Evolutionary conservation across 768 basidiomycete species (phyloP), one percentile per base, ranked within the genome.

Genomic region (Lepiota brunneoincarnata): DNA sequence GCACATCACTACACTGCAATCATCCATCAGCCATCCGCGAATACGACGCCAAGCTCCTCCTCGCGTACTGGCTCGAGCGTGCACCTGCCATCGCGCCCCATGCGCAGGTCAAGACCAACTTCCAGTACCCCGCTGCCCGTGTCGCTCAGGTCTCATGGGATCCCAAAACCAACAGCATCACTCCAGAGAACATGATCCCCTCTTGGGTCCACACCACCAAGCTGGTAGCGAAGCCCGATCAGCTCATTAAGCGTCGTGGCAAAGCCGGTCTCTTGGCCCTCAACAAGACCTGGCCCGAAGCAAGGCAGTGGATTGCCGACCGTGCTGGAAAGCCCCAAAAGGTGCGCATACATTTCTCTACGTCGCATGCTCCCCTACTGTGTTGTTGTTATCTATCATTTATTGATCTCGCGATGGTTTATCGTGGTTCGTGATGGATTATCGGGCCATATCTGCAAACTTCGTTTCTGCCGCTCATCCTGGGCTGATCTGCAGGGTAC

Each of bases 241-340:
- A 97, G 76, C 88, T 98, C 72, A 98, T 98, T 84, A 99, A 98
- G 80, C 90, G 97, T 60, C 91, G 97, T 58, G 97, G 97, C 65
- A 99, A 99, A 82, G 93, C 93, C 18, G 97, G 97, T 60, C 82
- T 99, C 12, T 83, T 99, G 59, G 86, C 86, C 34, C 81, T 99
- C 61, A 98, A 98, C 86, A 95, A 95, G 76, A 77, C 80, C 20
- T 97, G 91, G 91, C 78, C 86, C 35, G 90, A 89, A 64, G 91
- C 91, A 18, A 91, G 82, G 67, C 71, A 80, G 46, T 98, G 97
- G 95, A 90, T 98, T 67, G 67, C 78, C 49, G 84, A 87, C 58
- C 81, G 88, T 34, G 95, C 96, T 28, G 95, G 96, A 56, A 97
- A 97, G 72, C 88, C 89, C 42, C 90, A 93, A 69, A 87, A 90